Conservation (phyloP, 306 rosid species). For the Trichosanthes cucumerina region DNA sequence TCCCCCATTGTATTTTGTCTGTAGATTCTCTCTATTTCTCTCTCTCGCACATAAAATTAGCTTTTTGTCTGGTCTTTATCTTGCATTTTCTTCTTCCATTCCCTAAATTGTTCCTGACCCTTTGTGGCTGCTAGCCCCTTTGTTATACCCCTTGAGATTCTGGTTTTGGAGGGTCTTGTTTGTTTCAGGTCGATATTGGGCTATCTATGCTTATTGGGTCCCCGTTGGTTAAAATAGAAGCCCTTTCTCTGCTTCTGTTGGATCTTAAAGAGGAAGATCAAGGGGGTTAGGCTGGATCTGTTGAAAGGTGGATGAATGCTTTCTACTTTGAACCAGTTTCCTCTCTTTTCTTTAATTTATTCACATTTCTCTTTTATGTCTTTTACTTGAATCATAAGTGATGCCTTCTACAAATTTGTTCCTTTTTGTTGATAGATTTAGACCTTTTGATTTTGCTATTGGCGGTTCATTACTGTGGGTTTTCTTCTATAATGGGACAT, state of each 20-base stretch:
- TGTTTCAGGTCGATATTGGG: slow-evolving; percentile 28
- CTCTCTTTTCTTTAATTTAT: slow-evolving; percentile 16
- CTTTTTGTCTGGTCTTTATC: slow-evolving; percentile 46
- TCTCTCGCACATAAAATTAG: neutral
- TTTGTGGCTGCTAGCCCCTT: slow-evolving; percentile 27
- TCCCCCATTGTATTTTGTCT: slow-evolving; percentile 4
- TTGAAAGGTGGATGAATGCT: slow-evolving; percentile 64
- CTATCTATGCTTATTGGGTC: slow-evolving; percentile 50
- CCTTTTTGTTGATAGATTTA: slow-evolving; percentile 24
- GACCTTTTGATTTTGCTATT: slow-evolving; percentile 21
- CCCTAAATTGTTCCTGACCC: slow-evolving; percentile 37
- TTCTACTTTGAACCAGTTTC: slow-evolving; percentile 25
- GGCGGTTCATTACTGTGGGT: slow-evolving; percentile 17
- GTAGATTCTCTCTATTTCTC: slow-evolving; percentile 12
- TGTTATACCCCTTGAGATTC: slow-evolving; percentile 32
- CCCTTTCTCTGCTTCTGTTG: slow-evolving; percentile 45
- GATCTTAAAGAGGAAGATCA: slow-evolving; percentile 52
- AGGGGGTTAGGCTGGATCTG: slow-evolving; percentile 46
- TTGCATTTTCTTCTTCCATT: slow-evolving; percentile 12
- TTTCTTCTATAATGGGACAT: slow-evolving; percentile 26
- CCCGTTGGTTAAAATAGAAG: slow-evolving; percentile 33
- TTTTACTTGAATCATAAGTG: slow-evolving; percentile 81
- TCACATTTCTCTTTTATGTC: slow-evolving; percentile 34
- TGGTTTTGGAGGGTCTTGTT: slow-evolving; percentile 50
- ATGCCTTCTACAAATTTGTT: slow-evolving; percentile 36